Evolutionary conservation across 805 yeast genomes (phyloP).

Genomic region (Teunomyces funiuensis): DNA sequence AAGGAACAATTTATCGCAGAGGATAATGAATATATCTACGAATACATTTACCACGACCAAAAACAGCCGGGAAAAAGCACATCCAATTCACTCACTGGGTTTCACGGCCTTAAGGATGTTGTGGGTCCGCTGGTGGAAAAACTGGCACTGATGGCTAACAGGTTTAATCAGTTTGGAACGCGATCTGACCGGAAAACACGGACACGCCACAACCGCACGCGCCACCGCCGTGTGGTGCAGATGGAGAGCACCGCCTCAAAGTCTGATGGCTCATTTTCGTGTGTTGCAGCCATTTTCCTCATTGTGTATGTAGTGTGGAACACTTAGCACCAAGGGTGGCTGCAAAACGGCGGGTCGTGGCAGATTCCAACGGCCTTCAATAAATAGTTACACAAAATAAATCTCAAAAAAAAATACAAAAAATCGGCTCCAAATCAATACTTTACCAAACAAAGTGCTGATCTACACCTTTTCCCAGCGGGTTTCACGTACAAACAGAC

Average conservation of each 20-base stretch:
- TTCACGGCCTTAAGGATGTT: not conserved
- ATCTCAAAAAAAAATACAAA: not conserved
- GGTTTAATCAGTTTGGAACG: too few species aligned
- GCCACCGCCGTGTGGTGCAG: not conserved
- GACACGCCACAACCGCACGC: not conserved
- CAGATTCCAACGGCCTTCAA: too few species aligned
- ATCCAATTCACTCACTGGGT: not conserved
- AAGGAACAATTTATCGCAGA: too few species aligned
- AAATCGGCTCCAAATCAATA: not conserved
- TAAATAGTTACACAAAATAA: too few species aligned
- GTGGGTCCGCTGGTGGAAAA: not conserved
- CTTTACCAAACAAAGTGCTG: not conserved
- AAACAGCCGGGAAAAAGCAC: too few species aligned
- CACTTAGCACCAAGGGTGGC: not conserved
- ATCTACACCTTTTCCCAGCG: too few species aligned
- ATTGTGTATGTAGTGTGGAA: not conserved
- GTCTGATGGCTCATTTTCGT: not conserved
- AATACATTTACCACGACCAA: not conserved
- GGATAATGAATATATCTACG: not conserved
- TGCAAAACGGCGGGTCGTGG: too few species aligned
- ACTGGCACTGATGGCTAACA: too few species aligned
- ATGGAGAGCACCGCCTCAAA: not conserved
- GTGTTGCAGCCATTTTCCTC: not conserved
- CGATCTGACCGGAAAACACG: too few species aligned
- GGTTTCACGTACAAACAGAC: not conserved